Evolutionary conservation across 345 rosid species (phyloP), one percentile per base, ranked within the genome.

Genomic region (Populus alba): DNA sequence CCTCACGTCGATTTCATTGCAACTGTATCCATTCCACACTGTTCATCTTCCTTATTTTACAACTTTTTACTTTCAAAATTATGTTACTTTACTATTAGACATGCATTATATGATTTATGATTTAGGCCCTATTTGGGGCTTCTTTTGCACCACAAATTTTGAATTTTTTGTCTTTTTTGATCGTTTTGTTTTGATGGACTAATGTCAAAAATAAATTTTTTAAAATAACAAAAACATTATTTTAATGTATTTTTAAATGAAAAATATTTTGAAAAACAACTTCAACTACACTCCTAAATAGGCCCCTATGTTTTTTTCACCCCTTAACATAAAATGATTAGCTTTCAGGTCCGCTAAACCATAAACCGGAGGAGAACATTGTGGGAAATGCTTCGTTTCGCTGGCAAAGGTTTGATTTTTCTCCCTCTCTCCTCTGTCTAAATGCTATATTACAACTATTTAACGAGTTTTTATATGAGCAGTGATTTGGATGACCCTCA

Each of bases 1-100:
- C 97, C 98, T 76, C 92, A 92, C 37, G 97, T 95, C 12, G 97
- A 95, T 85, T 80, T 95, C 86, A 84, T 91, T 85, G 97, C 97
- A 55, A 91, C 97, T 47, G 98, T 95, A 94, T 89, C 89, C 92
- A 23, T 67, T 23, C 12, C 25, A 29, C 13, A 33, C 29, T 59
- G 4, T 41, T 41, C 45, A 10, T 41, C 45, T 41, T 41, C 45
- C 45, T 41, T 10, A 2, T 41, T 41, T 41, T 41, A 10, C 45
- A 41, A 10, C 13, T 3, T 41, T 10, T 41, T 41, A 2, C 45
- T 41, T 41, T 41, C 45, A 41, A 41, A 41, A 10, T 41, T 10
- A 41, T 41, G 45, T 41, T 9, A 41, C 45, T 41, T 41, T 2
- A 41, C 45, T 41, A 41, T 41, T 41, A 41, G 45, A 41, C 13